These are phyloP conservation scores for Seiridium unicorne DNA, from an alignment of 2,329 filamentous ascomycete species.

Conservation along the genomic window DNA sequence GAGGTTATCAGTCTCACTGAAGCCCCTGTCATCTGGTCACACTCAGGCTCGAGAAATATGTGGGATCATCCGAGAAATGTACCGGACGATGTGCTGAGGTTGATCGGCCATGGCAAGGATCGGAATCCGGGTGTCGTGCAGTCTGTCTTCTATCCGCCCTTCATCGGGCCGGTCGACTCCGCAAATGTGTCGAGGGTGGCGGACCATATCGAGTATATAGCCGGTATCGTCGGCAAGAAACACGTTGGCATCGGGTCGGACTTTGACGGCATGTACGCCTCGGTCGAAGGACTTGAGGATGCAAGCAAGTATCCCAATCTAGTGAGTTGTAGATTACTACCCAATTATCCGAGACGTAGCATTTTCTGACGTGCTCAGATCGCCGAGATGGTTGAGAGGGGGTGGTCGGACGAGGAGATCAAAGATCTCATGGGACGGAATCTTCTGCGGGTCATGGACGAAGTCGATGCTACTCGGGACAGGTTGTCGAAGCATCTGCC, in stretches of 20 bases:
- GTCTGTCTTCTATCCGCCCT: slow-evolving; percentile 18
- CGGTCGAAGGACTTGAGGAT: slow-evolving; percentile 22
- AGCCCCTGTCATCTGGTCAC: slow-evolving; percentile 1
- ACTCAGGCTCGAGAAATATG: not conserved
- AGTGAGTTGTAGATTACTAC: too few relatives aligned
- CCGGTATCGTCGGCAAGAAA: slow-evolving; percentile 18
- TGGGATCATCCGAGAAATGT: slow-evolving; percentile 31
- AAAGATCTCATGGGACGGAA: too few relatives aligned
- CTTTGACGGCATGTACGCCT: slow-evolving; percentile 27
- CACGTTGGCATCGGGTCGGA: slow-evolving; percentile 33
- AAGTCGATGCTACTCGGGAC: too few relatives aligned
- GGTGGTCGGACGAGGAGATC: too few relatives aligned
- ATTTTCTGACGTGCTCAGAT: too few relatives aligned
- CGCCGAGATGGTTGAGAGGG: too few relatives aligned
- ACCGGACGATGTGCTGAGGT: slow-evolving; percentile 38
- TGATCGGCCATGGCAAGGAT: slow-evolving; percentile 6
- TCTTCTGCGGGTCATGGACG: too few relatives aligned
- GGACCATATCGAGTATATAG: slow-evolving; percentile 32
- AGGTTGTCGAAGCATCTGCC: too few relatives aligned
- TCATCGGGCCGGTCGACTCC: slow-evolving; percentile 15
- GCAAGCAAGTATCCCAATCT: slow-evolving; percentile 11
- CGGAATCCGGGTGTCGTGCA: slow-evolving; percentile 21
- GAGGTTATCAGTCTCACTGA: not conserved
- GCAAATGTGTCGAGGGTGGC: slow-evolving; percentile 17
- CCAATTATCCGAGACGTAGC: too few relatives aligned